Conservation (phyloP, 2,329 filamentous ascomycete species). For the Myriangium duriaei region DNA sequence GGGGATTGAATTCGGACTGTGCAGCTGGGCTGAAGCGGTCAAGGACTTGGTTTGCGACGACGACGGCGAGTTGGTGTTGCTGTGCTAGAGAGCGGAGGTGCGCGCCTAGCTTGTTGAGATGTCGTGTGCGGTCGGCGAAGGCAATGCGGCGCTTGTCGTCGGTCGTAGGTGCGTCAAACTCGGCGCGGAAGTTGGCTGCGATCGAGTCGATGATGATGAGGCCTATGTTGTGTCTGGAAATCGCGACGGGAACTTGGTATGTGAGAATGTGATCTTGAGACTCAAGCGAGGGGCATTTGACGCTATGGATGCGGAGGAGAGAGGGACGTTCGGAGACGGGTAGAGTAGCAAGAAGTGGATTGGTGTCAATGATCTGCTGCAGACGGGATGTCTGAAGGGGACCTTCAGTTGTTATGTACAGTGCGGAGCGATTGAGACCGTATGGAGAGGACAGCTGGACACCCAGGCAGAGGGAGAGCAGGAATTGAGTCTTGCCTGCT, state of each 20-base stretch:
- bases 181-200: conserved; percentile 88
- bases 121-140: conserved; percentile 63
- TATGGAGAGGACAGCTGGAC: conserved; percentile 66
- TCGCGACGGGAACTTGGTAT: conserved; percentile 81
- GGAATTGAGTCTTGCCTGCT: conserved; percentile 87
- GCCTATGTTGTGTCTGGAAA: conserved; percentile 62
- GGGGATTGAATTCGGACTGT: conserved; percentile 1
- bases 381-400: conserved; percentile 71
- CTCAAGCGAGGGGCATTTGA: conserved; percentile 79
- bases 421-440: conserved; percentile 58
- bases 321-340: conserved; percentile 41
- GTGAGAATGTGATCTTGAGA: conserved; percentile 88
- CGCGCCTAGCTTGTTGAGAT: conserved; percentile 65
- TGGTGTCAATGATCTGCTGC: conserved; percentile 58
- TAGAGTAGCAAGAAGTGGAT: conserved; percentile 46
- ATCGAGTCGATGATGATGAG: conserved; percentile 83
- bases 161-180: conserved; percentile 48
- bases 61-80: conserved; percentile 63
- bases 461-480: conserved; percentile 71
- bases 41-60: conserved; percentile 90
- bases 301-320: conserved; percentile 64
- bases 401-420: conserved; percentile 92
- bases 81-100: conserved; percentile 65
- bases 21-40: conserved; percentile 55
- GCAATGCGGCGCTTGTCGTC: conserved; percentile 12